Conservation (phyloP, 345 rosid species). For the Laguncularia racemosa region DNA sequence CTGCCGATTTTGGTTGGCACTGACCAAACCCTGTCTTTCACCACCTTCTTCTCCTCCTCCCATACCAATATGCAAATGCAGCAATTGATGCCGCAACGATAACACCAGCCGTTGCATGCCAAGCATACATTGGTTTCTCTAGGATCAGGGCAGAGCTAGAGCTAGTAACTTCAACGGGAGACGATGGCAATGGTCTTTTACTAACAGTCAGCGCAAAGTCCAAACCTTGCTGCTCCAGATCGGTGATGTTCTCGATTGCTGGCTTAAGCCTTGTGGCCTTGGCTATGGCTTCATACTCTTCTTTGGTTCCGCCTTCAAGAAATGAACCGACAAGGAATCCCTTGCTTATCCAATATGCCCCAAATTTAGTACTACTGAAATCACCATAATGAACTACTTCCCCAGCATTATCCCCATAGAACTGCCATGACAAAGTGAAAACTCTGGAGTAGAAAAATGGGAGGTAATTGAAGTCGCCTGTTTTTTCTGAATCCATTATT, state of each 20-base stretch:
- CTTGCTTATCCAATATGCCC: conserved; percentile 84
- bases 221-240: conserved; percentile 59
- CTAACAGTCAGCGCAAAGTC: conserved; percentile 52
- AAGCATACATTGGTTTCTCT: conserved; percentile 41
- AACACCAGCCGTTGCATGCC: conserved; percentile 76
- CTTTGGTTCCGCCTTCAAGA: conserved; percentile 91
- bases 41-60: conserved; percentile 82
- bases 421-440: conserved; percentile 84
- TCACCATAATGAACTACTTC: conserved; percentile 88
- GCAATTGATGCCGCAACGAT: conserved; percentile 74
- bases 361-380: conserved; percentile 54
- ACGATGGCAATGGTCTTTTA: conserved; percentile 20
- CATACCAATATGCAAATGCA: conserved; percentile 87
- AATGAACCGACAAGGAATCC: conserved; percentile 84
- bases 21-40: conserved; percentile 15
- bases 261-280: conserved; percentile 62
- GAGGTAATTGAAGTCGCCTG: conserved; percentile 64
- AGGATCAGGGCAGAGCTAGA: conserved; percentile 29
- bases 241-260: conserved; percentile 38
- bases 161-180: conserved; percentile 13
- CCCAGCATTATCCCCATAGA: conserved; percentile 81
- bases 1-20: not conserved
- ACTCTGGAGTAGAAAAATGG: conserved; percentile 95
- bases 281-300: conserved; percentile 83
- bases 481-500: conserved; percentile 70